phyloP scores from a whole-genome alignment of 2,329 filamentous ascomycete species.

The Ophiostoma perfectum region DNA sequence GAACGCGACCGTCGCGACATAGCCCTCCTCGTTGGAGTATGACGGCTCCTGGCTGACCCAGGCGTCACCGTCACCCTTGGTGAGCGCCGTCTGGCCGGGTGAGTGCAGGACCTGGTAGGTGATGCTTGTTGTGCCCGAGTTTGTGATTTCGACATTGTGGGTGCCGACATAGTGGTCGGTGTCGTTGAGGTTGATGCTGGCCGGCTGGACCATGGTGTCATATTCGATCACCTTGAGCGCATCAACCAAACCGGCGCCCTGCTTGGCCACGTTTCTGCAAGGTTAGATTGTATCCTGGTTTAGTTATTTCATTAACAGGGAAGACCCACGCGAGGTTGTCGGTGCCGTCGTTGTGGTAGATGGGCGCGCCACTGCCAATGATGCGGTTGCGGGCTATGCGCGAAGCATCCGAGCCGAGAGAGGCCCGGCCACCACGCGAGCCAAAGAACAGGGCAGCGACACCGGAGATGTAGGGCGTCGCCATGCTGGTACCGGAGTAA shows the following conservation, averaged over 20 bases:
- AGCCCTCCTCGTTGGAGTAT: not conserved
- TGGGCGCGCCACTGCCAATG: slow-evolving; percentile 8
- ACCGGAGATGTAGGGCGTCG: slow-evolving; percentile 27
- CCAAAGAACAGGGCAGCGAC: slow-evolving; percentile 17
- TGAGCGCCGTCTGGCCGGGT: not conserved
- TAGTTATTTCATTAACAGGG: too few relatives aligned
- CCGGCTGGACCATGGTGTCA: slow-evolving; percentile 15
- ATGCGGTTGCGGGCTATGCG: slow-evolving; percentile 15
- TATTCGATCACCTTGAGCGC: slow-evolving; percentile 23
- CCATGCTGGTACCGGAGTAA: slow-evolving; percentile 52
- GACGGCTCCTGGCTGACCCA: not conserved
- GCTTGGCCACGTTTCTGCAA: slow-evolving; percentile 15
- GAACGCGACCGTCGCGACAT: not conserved
- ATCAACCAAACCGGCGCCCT: slow-evolving; percentile 24
- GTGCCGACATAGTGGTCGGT: slow-evolving; percentile 22
- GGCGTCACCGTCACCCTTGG: not conserved
- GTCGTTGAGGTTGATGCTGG: slow-evolving; percentile 24
- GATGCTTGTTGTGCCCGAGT: slow-evolving; percentile 12
- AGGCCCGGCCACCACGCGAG: not conserved
- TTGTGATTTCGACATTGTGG: slow-evolving; percentile 19
- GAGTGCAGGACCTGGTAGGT: slow-evolving; percentile 20
- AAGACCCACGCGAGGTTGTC: not conserved
- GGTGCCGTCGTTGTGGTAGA: slow-evolving; percentile 12
- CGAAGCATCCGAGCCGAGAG: not conserved
- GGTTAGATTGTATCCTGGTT: too few relatives aligned